phyloP scores from a whole-genome alignment of 2,329 filamentous ascomycete species.

The Neoscytalidium dimidiatum region DNA sequence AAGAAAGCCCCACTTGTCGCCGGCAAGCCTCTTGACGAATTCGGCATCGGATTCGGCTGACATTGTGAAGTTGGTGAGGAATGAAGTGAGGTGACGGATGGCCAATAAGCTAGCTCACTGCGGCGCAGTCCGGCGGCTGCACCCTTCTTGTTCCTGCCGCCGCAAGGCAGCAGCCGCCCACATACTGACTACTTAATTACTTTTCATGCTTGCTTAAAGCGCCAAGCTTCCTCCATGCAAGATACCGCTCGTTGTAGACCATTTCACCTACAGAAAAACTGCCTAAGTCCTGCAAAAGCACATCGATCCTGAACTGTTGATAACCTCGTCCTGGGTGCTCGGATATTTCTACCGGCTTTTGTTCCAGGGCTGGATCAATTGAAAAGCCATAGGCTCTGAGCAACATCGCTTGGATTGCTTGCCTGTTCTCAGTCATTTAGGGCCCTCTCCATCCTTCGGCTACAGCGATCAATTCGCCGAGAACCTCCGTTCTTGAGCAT shows the following conservation, averaged over 20 bases:
- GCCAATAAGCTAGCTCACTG: not conserved
- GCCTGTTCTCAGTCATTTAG: not conserved
- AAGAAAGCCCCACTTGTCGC: not conserved
- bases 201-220: not conserved
- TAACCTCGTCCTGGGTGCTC: not conserved
- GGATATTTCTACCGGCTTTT: not conserved
- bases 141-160: not conserved
- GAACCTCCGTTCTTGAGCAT: not conserved
- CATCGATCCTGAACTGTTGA: not conserved
- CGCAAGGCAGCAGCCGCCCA: not conserved
- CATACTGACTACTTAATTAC: not conserved
- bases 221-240: constrained; percentile 20
- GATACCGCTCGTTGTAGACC: constrained; percentile 20
- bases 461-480: not conserved
- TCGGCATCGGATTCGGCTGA: not conserved
- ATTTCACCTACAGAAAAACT: not conserved
- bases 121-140: not conserved
- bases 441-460: not conserved
- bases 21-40: not conserved
- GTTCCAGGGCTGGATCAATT: not conserved
- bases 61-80: not conserved
- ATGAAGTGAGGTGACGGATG: not conserved
- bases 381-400: not conserved
- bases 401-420: not conserved
- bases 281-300: not conserved